Evolutionary conservation across 2,329 filamentous ascomycete genomes (phyloP), one percentile per base, ranked within the genome.

Genomic region (Lasiodiplodia hormozganensis): DNA sequence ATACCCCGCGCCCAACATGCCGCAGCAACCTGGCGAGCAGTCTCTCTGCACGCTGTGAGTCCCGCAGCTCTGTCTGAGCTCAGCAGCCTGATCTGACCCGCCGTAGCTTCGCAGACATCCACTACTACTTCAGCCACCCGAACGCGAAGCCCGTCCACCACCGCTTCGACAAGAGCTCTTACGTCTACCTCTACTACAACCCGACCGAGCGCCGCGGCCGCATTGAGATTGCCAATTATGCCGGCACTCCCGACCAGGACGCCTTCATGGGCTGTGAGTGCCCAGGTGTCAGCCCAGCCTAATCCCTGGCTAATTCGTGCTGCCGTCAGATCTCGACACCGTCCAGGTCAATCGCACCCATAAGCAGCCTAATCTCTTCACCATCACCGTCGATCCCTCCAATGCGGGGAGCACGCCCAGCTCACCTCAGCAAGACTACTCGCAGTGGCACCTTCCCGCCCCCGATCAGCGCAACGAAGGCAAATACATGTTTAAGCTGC

Each of bases 151-250:
- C 92, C 36, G 88, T 85, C n/a, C 92, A 94, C 78, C 90, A 94
- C 78, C 89, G 92, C 64, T 94, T 95, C 78, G 90, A 93, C 78
- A 92, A 91, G 77, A 87, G 89, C 57, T 94, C 91, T 8, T 94
- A 94, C 77, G 86, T 94, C 68, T 94, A 94, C 76, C 83, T 94
- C 6, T 94, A 93, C 77, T 90, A 94, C 78, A 91, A 92, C 76
- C 86, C 90, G 14, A 83, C 83, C 70, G 87, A 90, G 72, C 85
- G 88, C 70, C 85, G 88, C 70, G 90, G 90, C 71, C 89, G 92
- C 72, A 82, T 94, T 71, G 92, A 94, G 79, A 83, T 94, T 70
- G 92, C 92, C 53, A 95, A 94, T 74, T 84, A 90, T 73, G 87
- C 90, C 10, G 92, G 92, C 65, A 90, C 88, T 3, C 87, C 91